Percentiles rank a stretch among this genome's conserved stretches.
phyloP scores from a whole-genome alignment of 805 yeast genomes.

The Middelhovenomyces tepae region DNA sequence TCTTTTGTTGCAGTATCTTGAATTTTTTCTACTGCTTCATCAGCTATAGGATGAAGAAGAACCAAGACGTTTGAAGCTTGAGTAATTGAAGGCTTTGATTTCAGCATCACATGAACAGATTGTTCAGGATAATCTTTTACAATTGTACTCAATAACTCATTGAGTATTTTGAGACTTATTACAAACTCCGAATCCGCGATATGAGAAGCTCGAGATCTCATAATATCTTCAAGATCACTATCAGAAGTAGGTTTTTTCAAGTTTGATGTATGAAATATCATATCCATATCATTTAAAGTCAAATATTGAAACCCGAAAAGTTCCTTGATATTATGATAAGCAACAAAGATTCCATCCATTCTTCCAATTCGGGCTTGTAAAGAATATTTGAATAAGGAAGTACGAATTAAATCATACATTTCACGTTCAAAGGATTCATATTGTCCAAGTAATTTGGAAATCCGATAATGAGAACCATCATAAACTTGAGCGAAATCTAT shows the following conservation, averaged over 20 bases:
- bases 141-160: conserved; percentile 35
- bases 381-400: conserved; percentile 74
- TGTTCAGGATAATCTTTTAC: conserved; percentile 25
- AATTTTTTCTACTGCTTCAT: conserved; percentile 16
- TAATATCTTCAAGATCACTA: conserved; percentile 8
- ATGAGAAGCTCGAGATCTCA: conserved; percentile 30
- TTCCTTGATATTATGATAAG: conserved; percentile 73
- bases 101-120: conserved; percentile 32
- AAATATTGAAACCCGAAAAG: conserved; percentile 88
- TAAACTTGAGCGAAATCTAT: conserved; percentile 48
- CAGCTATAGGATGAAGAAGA: conserved; percentile 23
- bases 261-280: conserved; percentile 41
- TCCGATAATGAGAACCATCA: conserved; percentile 58
- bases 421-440: conserved; percentile 82
- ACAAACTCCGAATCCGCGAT: conserved; percentile 66
- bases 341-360: conserved; percentile 94
- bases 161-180: conserved; percentile 46
- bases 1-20: conserved; percentile 14
- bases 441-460: conserved; percentile 50
- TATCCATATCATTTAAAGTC: conserved; percentile 65
- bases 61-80: conserved; percentile 16
- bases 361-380: conserved; percentile 90
- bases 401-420: conserved; percentile 59
- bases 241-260: too few relatives aligned
- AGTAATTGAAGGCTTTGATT: conserved; percentile 18